These are phyloP conservation scores for Ceriops tagal DNA, from an alignment of 345 rosid genomes.

Conservation along the genomic window DNA sequence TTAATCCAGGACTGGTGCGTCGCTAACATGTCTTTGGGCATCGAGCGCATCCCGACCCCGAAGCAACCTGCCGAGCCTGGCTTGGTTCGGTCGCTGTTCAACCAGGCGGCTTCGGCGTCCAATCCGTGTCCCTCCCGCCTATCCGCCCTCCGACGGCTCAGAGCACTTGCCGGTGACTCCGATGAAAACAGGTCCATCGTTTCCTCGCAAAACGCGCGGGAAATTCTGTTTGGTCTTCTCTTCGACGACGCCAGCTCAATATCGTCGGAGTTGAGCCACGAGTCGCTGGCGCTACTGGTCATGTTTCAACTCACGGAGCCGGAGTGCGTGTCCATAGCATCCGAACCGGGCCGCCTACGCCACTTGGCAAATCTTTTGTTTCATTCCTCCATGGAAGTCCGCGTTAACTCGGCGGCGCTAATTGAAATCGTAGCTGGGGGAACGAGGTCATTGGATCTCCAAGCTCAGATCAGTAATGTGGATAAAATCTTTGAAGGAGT, in stretches of 20 bases:
- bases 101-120: conserved; percentile 52
- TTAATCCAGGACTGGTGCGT: conserved; percentile 98
- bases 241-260: conserved; percentile 36
- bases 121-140: conserved; percentile 48
- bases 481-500: conserved; percentile 74
- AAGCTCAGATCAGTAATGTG: conserved; percentile 43
- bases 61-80: conserved; percentile 93
- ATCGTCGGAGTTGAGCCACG: conserved; percentile 50
- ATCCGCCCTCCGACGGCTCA: conserved; percentile 70
- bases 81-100: conserved; percentile 52
- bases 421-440: conserved; percentile 72
- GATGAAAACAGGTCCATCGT: conserved; percentile 71
- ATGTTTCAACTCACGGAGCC: conserved; percentile 61
- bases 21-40: conserved; percentile 67
- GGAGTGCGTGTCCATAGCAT: conserved; percentile 56
- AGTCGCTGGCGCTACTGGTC: conserved; percentile 61
- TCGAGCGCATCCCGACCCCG: conserved; percentile 86
- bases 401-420: conserved; percentile 74
- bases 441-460: conserved; percentile 62
- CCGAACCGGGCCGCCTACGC: conserved; percentile 42
- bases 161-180: conserved; percentile 80
- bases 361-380: conserved; percentile 49
- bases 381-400: conserved; percentile 58
- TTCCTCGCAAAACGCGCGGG: conserved; percentile 55
- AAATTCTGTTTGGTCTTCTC: conserved; percentile 36